Percentiles rank a stretch among this genome's conserved stretches.
Evolutionary conservation across 768 basidiomycete genomes (phyloP).

Genomic region (Pleurotus citrinopileatus): DNA sequence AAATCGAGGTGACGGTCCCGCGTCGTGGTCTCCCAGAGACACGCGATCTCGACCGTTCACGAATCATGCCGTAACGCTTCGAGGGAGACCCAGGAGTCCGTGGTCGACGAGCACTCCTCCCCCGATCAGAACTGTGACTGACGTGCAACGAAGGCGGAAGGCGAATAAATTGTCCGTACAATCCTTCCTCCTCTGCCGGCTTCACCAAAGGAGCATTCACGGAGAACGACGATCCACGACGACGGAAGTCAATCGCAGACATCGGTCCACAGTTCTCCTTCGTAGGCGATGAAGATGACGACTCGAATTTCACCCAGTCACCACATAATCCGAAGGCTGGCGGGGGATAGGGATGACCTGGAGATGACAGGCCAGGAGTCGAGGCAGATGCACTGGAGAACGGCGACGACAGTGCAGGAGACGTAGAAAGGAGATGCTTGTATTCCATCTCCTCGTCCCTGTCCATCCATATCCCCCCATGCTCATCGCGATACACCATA

Average conservation of each 20-base stretch:
- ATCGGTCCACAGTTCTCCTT: not conserved
- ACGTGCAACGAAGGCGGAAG: not conserved
- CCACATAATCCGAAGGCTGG: not conserved
- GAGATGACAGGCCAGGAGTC: not conserved
- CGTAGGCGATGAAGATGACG: not conserved
- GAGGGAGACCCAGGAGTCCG: not conserved
- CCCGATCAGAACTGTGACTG: no score
- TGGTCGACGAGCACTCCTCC: not conserved
- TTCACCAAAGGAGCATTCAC: not conserved
- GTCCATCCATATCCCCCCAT: conserved; percentile 69
- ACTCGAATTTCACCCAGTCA: not conserved
- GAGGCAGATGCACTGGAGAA: not conserved
- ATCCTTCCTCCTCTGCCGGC: not conserved
- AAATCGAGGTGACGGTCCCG: not conserved
- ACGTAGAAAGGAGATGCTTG: conserved; percentile 45
- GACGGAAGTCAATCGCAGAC: not conserved
- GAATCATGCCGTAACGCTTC: not conserved
- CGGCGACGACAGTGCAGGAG: not conserved
- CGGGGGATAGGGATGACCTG: not conserved
- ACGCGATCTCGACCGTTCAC: not conserved
- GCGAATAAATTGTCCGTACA: not conserved
- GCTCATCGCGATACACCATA: conserved; percentile 52
- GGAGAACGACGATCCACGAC: not conserved
- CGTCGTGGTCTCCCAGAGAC: not conserved
- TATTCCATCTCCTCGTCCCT: conserved; percentile 72